Evolutionary conservation across 192 early-diverging fungal genomes (phyloP).

Genomic region (Thoreauomyces humboldtii): DNA sequence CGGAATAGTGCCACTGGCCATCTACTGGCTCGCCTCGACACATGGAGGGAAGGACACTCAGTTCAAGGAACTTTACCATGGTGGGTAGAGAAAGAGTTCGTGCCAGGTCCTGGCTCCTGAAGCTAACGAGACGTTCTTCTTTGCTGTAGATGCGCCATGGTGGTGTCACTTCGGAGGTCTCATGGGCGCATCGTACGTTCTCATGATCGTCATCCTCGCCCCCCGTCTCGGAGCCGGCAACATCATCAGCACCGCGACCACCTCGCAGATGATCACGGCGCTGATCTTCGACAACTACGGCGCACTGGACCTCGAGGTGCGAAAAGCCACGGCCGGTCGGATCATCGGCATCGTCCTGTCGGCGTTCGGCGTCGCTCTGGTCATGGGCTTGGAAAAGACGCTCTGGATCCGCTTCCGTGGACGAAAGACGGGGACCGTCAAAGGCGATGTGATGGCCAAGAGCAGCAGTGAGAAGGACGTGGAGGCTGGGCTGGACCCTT

Average conservation of each 20-base stretch:
- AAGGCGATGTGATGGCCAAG: no score
- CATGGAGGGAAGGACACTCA: conserved; percentile 14
- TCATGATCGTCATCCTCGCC: conserved; percentile 10
- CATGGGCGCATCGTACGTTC: conserved; percentile 20
- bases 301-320: conserved; percentile 14
- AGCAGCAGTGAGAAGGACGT: no score
- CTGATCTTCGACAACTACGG: conserved; percentile 23
- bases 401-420: no score
- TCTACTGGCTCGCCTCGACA: conserved; percentile 17
- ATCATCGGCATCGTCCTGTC: conserved; percentile 21
- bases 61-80: background rate
- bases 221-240: conserved; percentile 21
- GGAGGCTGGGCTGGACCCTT: no score
- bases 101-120: background rate
- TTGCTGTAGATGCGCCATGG: conserved; percentile 21
- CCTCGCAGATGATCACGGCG: conserved; percentile 18
- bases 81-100: background rate
- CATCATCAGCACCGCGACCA: conserved; percentile 9
- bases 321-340: conserved; percentile 17
- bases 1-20: conserved; percentile 6
- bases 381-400: no score
- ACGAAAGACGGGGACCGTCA: no score
- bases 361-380: conserved; percentile 11
- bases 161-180: conserved; percentile 23
- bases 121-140: background rate